Percentiles rank a stretch among this genome's conserved stretches.
These are phyloP conservation scores for Suillus hirtellus DNA, from an alignment of 768 basidiomycete genomes.

Conservation along the genomic window DNA sequence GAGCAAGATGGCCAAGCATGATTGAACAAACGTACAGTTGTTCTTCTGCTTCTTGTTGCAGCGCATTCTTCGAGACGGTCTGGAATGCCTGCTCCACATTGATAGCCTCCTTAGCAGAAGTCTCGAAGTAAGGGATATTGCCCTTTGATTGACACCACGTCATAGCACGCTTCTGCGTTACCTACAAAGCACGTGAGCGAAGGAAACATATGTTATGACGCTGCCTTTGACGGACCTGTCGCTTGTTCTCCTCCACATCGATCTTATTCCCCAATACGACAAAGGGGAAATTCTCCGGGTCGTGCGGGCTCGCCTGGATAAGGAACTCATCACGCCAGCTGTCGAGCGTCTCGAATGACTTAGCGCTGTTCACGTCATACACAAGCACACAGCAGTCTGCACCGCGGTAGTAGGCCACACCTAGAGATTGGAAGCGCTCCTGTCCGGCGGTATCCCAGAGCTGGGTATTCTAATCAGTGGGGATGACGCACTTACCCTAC, in stretches of 20 bases:
- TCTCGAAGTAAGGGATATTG: slow-evolving; percentile 99
- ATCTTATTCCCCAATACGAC: slow-evolving; percentile 99
- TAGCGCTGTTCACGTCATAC: slow-evolving; percentile 97
- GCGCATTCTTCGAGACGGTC: slow-evolving; percentile 98
- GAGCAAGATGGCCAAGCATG: slow-evolving; percentile 12
- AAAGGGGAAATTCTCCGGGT: slow-evolving; percentile 99
- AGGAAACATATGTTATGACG: neutral
- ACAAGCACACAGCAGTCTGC: slow-evolving; percentile 99
- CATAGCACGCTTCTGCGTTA: slow-evolving; percentile 99
- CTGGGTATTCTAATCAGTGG: slow-evolving; percentile 40
- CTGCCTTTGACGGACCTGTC: slow-evolving; percentile 63
- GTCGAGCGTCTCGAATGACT: slow-evolving; percentile 98
- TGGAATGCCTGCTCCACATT: slow-evolving; percentile 99
- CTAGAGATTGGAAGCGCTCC: slow-evolving; percentile 98
- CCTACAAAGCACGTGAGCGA: slow-evolving; percentile 46
- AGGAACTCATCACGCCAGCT: slow-evolving; percentile 99
- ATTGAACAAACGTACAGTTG: slow-evolving; percentile 65
- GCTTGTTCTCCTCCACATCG: slow-evolving; percentile 97
- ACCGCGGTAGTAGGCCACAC: slow-evolving; percentile 98
- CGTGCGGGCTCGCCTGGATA: slow-evolving; percentile 97
- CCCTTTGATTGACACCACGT: slow-evolving; percentile 99
- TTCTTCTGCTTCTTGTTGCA: slow-evolving; percentile 96
- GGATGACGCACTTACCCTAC: slow-evolving; percentile 10
- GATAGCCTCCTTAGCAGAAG: slow-evolving; percentile 99
- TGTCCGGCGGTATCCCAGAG: slow-evolving; percentile 99